Conservation (phyloP, 805 yeast species). For the Komagataella mondaviorum region DNA sequence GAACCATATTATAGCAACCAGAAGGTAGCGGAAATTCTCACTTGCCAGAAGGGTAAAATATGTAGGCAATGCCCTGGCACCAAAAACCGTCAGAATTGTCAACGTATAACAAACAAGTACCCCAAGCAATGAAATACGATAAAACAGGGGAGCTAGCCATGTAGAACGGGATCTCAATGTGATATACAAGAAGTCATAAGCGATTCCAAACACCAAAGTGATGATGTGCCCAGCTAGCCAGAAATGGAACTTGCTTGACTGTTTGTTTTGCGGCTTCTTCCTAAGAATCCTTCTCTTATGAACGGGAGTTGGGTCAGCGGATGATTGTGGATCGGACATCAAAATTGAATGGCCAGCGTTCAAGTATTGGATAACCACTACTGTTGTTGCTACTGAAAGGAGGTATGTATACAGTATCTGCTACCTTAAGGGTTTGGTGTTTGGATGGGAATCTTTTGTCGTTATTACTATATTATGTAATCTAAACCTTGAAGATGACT, state of each 20-base stretch:
- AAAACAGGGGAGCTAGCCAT: slow-evolving; percentile 34
- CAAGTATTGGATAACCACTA: background rate
- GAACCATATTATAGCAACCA: slow-evolving; percentile 45
- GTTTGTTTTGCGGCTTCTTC: slow-evolving; percentile 17
- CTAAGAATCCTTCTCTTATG: slow-evolving; percentile 20
- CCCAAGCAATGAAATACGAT: slow-evolving; percentile 45
- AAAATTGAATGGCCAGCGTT: background rate
- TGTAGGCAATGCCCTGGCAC: slow-evolving; percentile 41
- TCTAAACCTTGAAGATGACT: slow-evolving; percentile 53
- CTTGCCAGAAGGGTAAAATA: slow-evolving; percentile 53
- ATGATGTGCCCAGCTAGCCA: slow-evolving; percentile 48
- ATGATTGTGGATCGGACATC: background rate
- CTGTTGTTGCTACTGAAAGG: background rate
- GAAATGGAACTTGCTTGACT: slow-evolving; percentile 27
- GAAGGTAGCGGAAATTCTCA: slow-evolving; percentile 60
- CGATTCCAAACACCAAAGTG: slow-evolving; percentile 29
- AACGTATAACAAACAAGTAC: slow-evolving; percentile 35
- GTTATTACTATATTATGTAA: background rate
- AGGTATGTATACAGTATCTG: background rate
- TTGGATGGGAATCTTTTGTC: background rate
- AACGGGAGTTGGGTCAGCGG: background rate
- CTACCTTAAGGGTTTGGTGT: background rate
- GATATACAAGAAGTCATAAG: slow-evolving; percentile 20
- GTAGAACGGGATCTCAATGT: slow-evolving; percentile 20
- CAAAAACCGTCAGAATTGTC: slow-evolving; percentile 46